Conservation (phyloP, 257 asterid species). For the Fraxinus quadrangulata region DNA sequence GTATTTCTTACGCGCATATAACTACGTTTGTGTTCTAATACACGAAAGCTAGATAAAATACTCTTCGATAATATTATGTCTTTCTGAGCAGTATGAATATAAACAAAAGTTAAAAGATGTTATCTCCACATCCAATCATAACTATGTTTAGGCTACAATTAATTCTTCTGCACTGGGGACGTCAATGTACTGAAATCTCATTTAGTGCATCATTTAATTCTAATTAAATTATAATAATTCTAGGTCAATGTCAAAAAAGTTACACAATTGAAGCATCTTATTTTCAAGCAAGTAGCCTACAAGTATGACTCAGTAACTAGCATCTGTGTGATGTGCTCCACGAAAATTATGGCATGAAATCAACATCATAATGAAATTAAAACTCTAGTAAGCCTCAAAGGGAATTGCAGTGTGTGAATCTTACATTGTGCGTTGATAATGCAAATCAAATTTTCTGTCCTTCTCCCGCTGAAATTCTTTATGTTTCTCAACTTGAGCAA, state of each 20-base stretch:
- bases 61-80: not conserved
- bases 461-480: conserved; percentile 58
- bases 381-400: not conserved
- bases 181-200: conserved; percentile 6
- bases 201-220: not conserved
- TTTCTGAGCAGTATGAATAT: not conserved
- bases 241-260: not conserved
- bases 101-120: not conserved
- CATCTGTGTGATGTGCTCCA: not conserved
- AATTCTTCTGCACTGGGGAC: not conserved
- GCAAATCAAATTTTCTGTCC: conserved; percentile 71
- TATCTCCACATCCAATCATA: not conserved
- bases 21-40: not conserved
- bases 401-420: conserved; percentile 19
- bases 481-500: conserved; percentile 44
- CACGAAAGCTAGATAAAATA: not conserved
- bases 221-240: not conserved
- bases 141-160: conserved; percentile 5
- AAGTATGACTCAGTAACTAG: not conserved
- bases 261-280: not conserved
- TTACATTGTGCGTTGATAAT: conserved; percentile 79
- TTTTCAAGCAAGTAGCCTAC: not conserved
- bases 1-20: not conserved
- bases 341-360: not conserved
- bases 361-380: conserved; percentile 8